A percentile compares a stretch with the other conserved stretches of the same genome.
Evolutionary conservation across 1,139 yeast genomes (phyloP).

Genomic region (Scheffersomyces titani): DNA sequence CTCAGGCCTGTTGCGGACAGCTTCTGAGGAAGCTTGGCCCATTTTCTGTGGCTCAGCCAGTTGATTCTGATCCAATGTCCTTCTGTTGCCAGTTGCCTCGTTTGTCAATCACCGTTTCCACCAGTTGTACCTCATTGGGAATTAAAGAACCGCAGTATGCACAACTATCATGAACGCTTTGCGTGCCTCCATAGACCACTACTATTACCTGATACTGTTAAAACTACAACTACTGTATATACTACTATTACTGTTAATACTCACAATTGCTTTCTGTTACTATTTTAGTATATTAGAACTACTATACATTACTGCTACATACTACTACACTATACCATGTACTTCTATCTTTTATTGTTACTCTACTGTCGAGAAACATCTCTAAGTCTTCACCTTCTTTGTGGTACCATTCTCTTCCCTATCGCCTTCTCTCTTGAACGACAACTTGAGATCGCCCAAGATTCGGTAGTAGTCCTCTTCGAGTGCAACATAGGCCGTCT

Average conservation of each 20-base stretch:
- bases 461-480: conserved; percentile 70
- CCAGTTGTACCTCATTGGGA: background rate
- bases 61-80: background rate
- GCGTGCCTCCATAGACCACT: no score
- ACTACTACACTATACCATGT: background rate
- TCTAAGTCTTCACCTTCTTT: conserved; percentile 2
- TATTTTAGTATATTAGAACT: no score
- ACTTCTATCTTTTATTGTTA: background rate
- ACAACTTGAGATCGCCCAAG: conserved; percentile 36
- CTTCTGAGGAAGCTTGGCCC: no score
- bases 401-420: conserved; percentile 3
- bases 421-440: conserved; percentile 12
- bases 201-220: no score
- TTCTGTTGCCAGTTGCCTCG: background rate
- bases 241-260: no score
- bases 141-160: background rate
- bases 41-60: background rate
- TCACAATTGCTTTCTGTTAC: no score
- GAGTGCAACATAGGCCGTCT: conserved; percentile 70
- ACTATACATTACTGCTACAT: background rate
- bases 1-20: background rate
- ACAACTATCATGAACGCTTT: no score
- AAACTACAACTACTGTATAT: no score
- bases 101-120: background rate
- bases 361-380: background rate